phyloP scores from a whole-genome alignment of 2,329 filamentous ascomycete species.

The Trichoderma oligosporum region DNA sequence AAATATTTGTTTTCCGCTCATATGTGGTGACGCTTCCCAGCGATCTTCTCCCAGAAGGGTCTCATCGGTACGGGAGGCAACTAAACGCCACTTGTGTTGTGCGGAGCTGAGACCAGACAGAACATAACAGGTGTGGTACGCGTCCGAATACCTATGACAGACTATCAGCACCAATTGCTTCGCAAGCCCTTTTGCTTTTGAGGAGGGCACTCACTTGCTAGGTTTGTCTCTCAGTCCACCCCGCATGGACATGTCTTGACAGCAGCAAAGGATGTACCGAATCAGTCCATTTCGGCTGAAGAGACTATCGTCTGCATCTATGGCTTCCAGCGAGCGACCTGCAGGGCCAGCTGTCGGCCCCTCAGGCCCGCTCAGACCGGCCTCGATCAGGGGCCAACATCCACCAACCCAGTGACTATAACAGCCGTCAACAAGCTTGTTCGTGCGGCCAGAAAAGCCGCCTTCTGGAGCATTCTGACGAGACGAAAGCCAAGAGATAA shows the following conservation, averaged over 20 bases:
- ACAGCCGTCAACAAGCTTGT: constrained; percentile 96
- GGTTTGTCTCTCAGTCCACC: constrained; percentile 94
- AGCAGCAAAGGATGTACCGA: constrained; percentile 85
- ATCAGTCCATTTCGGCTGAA: constrained; percentile 83
- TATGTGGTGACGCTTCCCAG: constrained; percentile 49
- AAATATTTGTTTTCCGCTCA: constrained; percentile 59
- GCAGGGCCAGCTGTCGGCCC: constrained; percentile 29
- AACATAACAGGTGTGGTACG: constrained; percentile 91
- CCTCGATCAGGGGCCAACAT: constrained; percentile 89
- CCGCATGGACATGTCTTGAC: constrained; percentile 65
- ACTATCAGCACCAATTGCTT: constrained; percentile 10
- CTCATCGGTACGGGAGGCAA: constrained; percentile 32
- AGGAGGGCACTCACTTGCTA: constrained; percentile 61
- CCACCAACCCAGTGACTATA: constrained; percentile 98
- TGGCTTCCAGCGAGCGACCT: constrained; percentile 29
- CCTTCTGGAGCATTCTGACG: constrained; percentile 89
- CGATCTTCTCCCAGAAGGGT: constrained; percentile 36
- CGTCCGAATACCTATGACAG: constrained; percentile 64
- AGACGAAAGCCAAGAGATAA: constrained; percentile 84
- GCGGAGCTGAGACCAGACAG: constrained; percentile 79
- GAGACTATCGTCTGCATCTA: constrained; percentile 44
- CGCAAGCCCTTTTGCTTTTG: not conserved
- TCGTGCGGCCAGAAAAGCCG: constrained; percentile 88
- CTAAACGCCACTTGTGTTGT: constrained; percentile 63
- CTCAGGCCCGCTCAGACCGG: constrained; percentile 59